phyloP scores from a whole-genome alignment of 2,329 filamentous ascomycete species.

The Sclerotinia sclerotiorum region DNA sequence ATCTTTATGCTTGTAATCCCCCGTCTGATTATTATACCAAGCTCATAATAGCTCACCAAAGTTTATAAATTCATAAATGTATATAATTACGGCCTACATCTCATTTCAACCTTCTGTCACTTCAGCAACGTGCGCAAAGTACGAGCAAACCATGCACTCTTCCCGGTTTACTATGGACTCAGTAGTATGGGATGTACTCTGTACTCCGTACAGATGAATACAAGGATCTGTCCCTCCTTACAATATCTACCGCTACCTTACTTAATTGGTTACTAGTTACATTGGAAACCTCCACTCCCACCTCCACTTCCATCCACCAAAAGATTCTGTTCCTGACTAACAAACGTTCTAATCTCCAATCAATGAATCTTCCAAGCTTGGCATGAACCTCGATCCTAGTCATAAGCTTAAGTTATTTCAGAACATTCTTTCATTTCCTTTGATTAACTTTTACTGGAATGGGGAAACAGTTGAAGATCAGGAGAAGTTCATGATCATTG shows the following conservation, averaged over 20 bases:
- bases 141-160: not conserved
- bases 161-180: not conserved
- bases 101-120: not conserved
- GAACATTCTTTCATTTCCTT: constrained; percentile 4
- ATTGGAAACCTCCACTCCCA: not conserved
- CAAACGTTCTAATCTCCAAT: not conserved
- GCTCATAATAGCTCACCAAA: not conserved
- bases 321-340: constrained; percentile 1
- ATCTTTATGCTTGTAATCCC: not conserved
- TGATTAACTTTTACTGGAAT: not conserved
- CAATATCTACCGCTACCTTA: too few relatives aligned
- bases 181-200: too few relatives aligned
- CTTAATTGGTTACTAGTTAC: not conserved
- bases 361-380: not conserved
- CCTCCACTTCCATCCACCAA: not conserved
- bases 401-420: not conserved
- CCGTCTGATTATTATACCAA: not conserved
- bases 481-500: constrained; percentile 1
- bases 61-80: not conserved
- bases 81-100: not conserved
- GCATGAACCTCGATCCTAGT: constrained; percentile 1
- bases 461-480: not conserved
- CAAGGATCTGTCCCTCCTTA: not conserved
- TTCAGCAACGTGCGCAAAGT: constrained; percentile 6
- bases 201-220: not conserved